Evolutionary conservation across 768 basidiomycete species (phyloP), one percentile per base, ranked within the genome.

Genomic region (Imleria badia): DNA sequence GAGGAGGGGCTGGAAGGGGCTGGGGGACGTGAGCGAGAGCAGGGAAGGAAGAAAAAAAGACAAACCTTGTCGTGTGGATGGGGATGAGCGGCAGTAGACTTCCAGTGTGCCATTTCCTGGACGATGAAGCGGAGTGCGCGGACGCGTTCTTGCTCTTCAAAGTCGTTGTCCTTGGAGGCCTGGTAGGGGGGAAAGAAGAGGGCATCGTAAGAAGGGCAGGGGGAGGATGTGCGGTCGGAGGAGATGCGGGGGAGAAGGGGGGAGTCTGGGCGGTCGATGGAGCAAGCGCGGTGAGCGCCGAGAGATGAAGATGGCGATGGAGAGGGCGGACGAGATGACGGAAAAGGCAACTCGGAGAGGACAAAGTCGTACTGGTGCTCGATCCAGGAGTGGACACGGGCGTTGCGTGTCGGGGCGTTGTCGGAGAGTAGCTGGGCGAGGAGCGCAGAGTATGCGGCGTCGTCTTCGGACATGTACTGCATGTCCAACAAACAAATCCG

Each of bases 341-440:
- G 14, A 41, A 19, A 38, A 20, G 43, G 54, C 13, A 30, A 13
- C n/a, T 70, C 69, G 2, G 69, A 62, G 30, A 70, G 55, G 17
- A 63, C 69, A 65, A 70, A 71, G 60, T 71, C 71, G 46, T 71
- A 71, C n/a, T 71, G 69, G 29, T 72, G 71, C 40, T 71, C 69
- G 22, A 71, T 71, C 69, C 69, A 71, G 1, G 69, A 72, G 38
- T 71, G 71, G 0, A 71, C 65, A 8, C 69, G 65, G 0, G 68
- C 66, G 6, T 71, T 61, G 59, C 69, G 70, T 1, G 63, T 36
- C 0, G 48, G 7, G 6, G 69, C 48, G 0, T 63, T 55, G 51
- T 62, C 69, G 0, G 63, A 60, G 48, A 71, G 58, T 1, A 71
- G 60, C 15, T 71, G 71, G 0, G 63, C 48, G 43, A 71, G 69